Evolutionary conservation across 1,284 basidiomycete genomes (phyloP), one percentile per base, ranked within the genome.

Genomic region (Ustilago trichophora): DNA sequence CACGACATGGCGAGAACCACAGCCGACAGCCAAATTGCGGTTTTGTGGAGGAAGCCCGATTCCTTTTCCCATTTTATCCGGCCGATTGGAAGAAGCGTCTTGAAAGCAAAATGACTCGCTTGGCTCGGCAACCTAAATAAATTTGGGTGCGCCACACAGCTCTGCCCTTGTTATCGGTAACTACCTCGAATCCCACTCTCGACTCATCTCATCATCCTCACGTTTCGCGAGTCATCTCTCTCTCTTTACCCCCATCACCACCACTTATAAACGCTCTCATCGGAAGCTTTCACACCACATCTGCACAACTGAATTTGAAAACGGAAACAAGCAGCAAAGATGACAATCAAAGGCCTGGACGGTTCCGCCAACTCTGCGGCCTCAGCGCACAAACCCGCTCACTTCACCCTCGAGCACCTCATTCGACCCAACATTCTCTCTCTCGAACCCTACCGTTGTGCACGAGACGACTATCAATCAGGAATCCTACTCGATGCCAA

Each of bases 401-500:
- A 83, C 68, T 83, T 82, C 58, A 36, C 38, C 9, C 65, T 83
- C 25, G 72, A 77, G 18, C 37, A 64, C 34, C 68, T 92, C 54
- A 91, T 98, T 73, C 87, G 95, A 24, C 90, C 91, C 15, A 98
- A 98, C 81, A 97, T 99, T 75, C 89, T 97, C 50, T 84, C 91
- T 2, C 85, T 98, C 16, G 88, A 90, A 59, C 96, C 96, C 0
- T 98, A 99, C 83, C 89, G 94, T 26, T 97, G 93, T 76, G 96
- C 96, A 1, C 86, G 95, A 48, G 96, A 99, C 79, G 95, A 98
- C 84, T 99, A 97, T 83, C 88, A 90, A 41, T 85, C 87, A 2
- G 94, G 94, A 22, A 90, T 98, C 72, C 87, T 99, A n/a, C 87
- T 99, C 27, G 96, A 99, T 76, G 96, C 96, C 26, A 98, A 98